Evolutionary conservation across 1,139 yeast species (phyloP), one percentile per base, ranked within the genome.

Genomic region (Nakaseomyces delphensis): DNA sequence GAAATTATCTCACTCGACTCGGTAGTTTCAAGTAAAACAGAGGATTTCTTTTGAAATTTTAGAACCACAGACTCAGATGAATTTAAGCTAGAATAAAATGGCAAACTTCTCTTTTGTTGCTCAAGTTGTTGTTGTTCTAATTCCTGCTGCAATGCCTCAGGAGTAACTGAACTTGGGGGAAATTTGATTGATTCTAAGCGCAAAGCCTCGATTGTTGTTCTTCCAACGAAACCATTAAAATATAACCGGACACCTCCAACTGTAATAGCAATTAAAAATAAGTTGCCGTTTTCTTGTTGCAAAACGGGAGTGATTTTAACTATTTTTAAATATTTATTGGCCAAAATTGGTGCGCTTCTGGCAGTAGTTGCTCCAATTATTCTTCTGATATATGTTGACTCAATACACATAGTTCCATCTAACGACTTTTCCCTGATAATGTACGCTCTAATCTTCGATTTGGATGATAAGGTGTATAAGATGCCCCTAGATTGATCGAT

Each of bases 211-310:
- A 68, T 60, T 16, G 60, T 52, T 3, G 68, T 60, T 24, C 68
- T 58, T 16, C 61, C 56, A 4, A 61, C 50, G 6, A 68, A 65
- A 36, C 79, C 79, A 46, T 79, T 81, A 48, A 83, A 68, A 48
- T 78, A 80, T 27, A 91, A 68, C 51, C 98, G 76, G 50, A 83
- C 83, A 14, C 98, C 98, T 46, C 79, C 81, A 40, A 79, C 71
- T 0, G 96, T 86, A n/a, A 85, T 71, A 0, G 95, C 96, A 38
- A 89, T 79, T 45, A 91, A 67, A 55, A 79, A 89, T 21, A 86
- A 69, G 41, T 80, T 79, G 23, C 74, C 68, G 25, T 89, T 83
- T 59, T 87, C 95, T 25, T 62, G 62, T 36, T 71, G 73, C 1
- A 79, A 64, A 10, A 87, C 76, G 4, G 79, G 74, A 42, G 76